Evolutionary conservation across 768 basidiomycete genomes (phyloP).

Genomic region (Boletus insuetus): DNA sequence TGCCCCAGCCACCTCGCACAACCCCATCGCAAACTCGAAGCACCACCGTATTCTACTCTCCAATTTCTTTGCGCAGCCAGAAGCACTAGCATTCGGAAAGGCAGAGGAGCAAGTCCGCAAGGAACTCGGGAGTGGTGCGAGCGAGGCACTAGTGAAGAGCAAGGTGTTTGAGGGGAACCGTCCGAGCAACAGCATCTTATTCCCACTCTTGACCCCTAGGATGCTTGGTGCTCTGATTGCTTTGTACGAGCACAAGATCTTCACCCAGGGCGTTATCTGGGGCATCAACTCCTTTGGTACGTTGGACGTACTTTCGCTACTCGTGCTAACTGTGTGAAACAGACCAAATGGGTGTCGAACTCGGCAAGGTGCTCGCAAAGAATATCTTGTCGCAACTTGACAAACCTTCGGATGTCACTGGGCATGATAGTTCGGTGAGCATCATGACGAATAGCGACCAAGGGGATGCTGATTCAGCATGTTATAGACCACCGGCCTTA

Average conservation of each 20-base stretch:
- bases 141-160: slow-evolving; percentile 86
- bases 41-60: slow-evolving; percentile 97
- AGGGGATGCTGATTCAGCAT: slow-evolving; percentile 2
- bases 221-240: slow-evolving; percentile 87
- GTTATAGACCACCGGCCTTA: slow-evolving; percentile 85
- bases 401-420: slow-evolving; percentile 73
- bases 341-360: slow-evolving; percentile 99
- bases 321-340: not conserved
- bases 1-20: slow-evolving; percentile 84
- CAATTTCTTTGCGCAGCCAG: slow-evolving; percentile 98
- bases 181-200: slow-evolving; percentile 94
- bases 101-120: slow-evolving; percentile 80
- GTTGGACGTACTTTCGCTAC: slow-evolving; percentile 16
- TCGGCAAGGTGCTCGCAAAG: slow-evolving; percentile 97
- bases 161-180: slow-evolving; percentile 98
- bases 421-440: slow-evolving; percentile 82
- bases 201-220: slow-evolving; percentile 88
- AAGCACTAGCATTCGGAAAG: slow-evolving; percentile 98
- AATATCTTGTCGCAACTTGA: slow-evolving; percentile 87
- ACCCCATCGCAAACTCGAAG: slow-evolving; percentile 82
- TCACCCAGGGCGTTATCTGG: slow-evolving; percentile 96
- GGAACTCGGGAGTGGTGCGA: slow-evolving; percentile 68
- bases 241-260: slow-evolving; percentile 98
- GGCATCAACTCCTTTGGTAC: slow-evolving; percentile 97
- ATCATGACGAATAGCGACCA: not conserved